Conservation (phyloP, 2,329 filamentous ascomycete species). For the Pseudofabraea citricarpa region DNA sequence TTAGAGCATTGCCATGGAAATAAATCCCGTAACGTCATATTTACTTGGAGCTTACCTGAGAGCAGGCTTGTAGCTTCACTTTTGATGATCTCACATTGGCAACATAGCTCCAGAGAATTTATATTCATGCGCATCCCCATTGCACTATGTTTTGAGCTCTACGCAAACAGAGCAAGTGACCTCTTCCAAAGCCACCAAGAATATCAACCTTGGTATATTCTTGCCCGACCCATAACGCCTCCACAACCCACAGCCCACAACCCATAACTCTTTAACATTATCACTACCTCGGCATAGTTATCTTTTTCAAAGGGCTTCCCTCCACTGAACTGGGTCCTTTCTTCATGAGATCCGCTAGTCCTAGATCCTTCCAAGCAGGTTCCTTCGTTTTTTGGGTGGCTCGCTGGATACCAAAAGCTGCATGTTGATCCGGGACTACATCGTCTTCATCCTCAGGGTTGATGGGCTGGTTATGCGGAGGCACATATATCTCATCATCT, state of each 20-base stretch:
- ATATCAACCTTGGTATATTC: background rate
- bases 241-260: background rate
- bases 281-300: slow-evolving; percentile 15
- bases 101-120: too few species aligned
- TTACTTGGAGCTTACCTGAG: too few species aligned
- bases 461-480: slow-evolving; percentile 71
- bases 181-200: too few species aligned
- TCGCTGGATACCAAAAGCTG: slow-evolving; percentile 79
- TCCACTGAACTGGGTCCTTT: slow-evolving; percentile 43
- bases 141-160: too few species aligned
- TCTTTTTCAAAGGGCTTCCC: slow-evolving; percentile 8
- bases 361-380: slow-evolving; percentile 74
- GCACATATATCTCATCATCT: slow-evolving; percentile 79
- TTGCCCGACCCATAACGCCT: background rate
- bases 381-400: slow-evolving; percentile 70
- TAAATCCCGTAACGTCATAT: too few species aligned
- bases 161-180: too few species aligned
- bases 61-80: too few species aligned
- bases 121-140: too few species aligned
- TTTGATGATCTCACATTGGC: too few species aligned
- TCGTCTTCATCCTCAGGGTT: slow-evolving; percentile 89
- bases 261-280: background rate
- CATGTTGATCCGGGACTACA: slow-evolving; percentile 82
- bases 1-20: too few species aligned
- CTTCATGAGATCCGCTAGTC: slow-evolving; percentile 65